Evolutionary conservation across 768 basidiomycete genomes (phyloP).

Genomic region (Auriscalpium microsporum): DNA sequence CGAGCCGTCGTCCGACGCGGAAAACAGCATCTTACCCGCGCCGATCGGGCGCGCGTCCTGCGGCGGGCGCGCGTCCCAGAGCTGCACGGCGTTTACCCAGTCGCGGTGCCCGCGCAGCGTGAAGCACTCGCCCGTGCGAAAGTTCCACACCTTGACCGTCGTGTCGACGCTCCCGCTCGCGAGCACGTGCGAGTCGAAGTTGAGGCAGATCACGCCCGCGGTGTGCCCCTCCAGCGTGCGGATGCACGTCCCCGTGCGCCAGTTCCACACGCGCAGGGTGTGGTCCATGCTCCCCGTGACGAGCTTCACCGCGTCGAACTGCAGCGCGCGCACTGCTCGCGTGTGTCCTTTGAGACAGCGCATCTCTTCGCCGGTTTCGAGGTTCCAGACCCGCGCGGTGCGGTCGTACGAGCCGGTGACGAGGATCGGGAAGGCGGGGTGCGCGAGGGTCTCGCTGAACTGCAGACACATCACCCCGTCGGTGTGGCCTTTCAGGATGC

Average conservation of each 20-base stretch:
- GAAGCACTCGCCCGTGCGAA: conserved; percentile 85
- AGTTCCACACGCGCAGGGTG: conserved; percentile 94
- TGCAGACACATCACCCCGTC: conserved; percentile 98
- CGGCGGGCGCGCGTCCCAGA: conserved; percentile 68
- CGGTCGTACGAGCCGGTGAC: conserved; percentile 98
- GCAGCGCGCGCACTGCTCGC: conserved; percentile 82
- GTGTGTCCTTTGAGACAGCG: conserved; percentile 85
- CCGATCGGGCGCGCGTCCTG: conserved; percentile 45
- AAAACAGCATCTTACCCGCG: conserved; percentile 92
- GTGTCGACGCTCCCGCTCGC: conserved; percentile 90
- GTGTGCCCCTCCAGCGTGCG: conserved; percentile 85
- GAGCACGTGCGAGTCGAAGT: conserved; percentile 86
- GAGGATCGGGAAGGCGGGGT: conserved; percentile 85
- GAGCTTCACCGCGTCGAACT: conserved; percentile 92
- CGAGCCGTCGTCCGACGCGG: conserved; percentile 89
- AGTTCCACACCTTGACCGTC: conserved; percentile 95
- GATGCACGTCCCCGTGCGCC: conserved; percentile 83
- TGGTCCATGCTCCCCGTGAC: conserved; percentile 97
- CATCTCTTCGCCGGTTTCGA: conserved; percentile 82
- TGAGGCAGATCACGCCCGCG: conserved; percentile 83
- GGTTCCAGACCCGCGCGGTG: conserved; percentile 92
- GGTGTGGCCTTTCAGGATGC: conserved; percentile 84
- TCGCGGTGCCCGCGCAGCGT: conserved; percentile 87
- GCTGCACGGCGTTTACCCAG: conserved; percentile 91
- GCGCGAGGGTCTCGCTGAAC: conserved; percentile 74